These are phyloP conservation scores for Cystobasidiaceae sp. DNA, from an alignment of 1,284 basidiomycete species.

Conservation along the genomic window DNA sequence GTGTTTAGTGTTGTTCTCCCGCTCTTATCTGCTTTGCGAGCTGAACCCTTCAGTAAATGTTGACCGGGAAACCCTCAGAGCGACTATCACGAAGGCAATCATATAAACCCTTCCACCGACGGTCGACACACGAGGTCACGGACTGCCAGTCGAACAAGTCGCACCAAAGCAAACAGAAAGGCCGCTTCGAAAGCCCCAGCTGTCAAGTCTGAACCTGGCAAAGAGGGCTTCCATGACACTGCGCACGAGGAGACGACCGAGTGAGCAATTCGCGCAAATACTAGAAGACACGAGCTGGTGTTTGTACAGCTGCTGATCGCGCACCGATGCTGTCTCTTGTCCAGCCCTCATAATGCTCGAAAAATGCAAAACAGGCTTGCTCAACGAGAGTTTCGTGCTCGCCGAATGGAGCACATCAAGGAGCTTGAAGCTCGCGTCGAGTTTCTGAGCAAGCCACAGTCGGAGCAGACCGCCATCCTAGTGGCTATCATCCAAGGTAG, in stretches of 20 bases:
- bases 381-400: slow-evolving; percentile 7
- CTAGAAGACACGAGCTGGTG: background rate
- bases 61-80: slow-evolving; percentile 6
- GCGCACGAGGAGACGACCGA: slow-evolving; percentile 1
- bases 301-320: too few relatives aligned
- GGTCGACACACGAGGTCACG: background rate
- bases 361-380: slow-evolving; percentile 18
- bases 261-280: background rate
- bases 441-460: slow-evolving; percentile 9
- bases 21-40: too few relatives aligned
- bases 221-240: too few relatives aligned
- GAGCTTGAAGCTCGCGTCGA: slow-evolving; percentile 12
- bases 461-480: slow-evolving; percentile 11
- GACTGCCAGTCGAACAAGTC: too few relatives aligned
- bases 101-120: background rate
- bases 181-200: too few relatives aligned
- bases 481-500: slow-evolving; percentile 15
- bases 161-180: too few relatives aligned
- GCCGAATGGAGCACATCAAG: slow-evolving; percentile 13
- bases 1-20: too few relatives aligned
- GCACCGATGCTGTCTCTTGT: background rate
- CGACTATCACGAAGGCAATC: slow-evolving; percentile 10
- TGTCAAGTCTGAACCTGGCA: too few relatives aligned
- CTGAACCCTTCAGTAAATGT: too few relatives aligned
- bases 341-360: slow-evolving; percentile 12